phyloP scores from a whole-genome alignment of 352 stramenopile genomes.

The Globisporangium viniferum region DNA sequence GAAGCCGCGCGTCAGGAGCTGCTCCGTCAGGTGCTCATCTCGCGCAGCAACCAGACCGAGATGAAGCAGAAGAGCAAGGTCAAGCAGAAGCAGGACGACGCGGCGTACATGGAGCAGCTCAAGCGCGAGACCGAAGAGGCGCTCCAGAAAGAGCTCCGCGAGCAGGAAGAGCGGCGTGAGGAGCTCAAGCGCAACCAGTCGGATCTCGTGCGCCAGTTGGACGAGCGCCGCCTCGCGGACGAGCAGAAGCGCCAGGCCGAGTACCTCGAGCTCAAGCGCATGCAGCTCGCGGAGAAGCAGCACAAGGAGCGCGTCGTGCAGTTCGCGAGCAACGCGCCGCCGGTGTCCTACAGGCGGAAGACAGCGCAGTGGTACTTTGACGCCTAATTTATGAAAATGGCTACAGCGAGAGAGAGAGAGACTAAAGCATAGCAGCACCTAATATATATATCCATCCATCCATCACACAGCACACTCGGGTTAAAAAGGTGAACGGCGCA shows the following conservation, averaged over 20 bases:
- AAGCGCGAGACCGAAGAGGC: conserved; percentile 70
- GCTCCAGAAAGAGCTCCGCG: conserved; percentile 72
- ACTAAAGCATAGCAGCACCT: background rate
- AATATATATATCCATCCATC: conserved; percentile 7
- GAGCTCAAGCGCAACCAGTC: conserved; percentile 70
- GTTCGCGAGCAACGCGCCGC: conserved; percentile 42
- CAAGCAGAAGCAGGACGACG: conserved; percentile 43
- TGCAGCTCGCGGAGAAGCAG: conserved; percentile 71
- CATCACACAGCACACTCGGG: conserved; percentile 4
- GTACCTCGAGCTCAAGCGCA: conserved; percentile 75
- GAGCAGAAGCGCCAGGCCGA: conserved; percentile 66
- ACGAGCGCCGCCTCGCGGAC: conserved; percentile 43
- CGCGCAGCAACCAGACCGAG: conserved; percentile 50
- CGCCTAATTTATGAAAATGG: conserved; percentile 27
- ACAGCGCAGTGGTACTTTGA: conserved; percentile 83
- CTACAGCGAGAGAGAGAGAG: too few relatives aligned
- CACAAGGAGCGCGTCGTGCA: conserved; percentile 66
- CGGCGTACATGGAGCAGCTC: conserved; percentile 59
- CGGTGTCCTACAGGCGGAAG: conserved; percentile 70
- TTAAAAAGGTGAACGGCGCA: background rate
- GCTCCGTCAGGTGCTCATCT: conserved; percentile 63
- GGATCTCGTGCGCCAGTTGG: conserved; percentile 56
- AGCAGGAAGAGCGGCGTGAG: conserved; percentile 59
- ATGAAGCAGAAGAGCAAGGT: conserved; percentile 37
- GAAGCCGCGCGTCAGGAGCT: conserved; percentile 70